A percentile compares a stretch with the other conserved stretches of the same genome.
Conservation (phyloP, 306 rosid species). For the Prunus davidiana region DNA sequence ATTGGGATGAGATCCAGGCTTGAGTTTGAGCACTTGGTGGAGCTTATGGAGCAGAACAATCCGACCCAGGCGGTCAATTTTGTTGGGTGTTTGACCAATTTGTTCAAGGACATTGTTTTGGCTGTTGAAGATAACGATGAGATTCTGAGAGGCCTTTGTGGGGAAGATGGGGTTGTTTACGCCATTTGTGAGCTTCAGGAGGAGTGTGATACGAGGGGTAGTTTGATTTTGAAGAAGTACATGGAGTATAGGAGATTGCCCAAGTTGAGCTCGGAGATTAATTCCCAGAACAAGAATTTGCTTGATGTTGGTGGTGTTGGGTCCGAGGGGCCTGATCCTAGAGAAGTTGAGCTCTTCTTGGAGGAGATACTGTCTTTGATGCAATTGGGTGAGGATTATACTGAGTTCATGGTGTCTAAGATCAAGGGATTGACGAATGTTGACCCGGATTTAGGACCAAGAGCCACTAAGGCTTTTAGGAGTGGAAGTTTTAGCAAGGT, state of each 20-base stretch:
- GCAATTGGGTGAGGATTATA: slow-evolving; percentile 93
- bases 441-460: slow-evolving; percentile 81
- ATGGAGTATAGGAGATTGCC: slow-evolving; percentile 86
- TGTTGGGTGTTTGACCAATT: slow-evolving; percentile 75
- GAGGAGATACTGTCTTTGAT: slow-evolving; percentile 79
- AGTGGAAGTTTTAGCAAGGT: slow-evolving; percentile 88
- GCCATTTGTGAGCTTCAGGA: slow-evolving; percentile 96
- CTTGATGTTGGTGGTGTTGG: slow-evolving; percentile 79
- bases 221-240: slow-evolving; percentile 78
- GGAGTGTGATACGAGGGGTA: slow-evolving; percentile 88
- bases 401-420: slow-evolving; percentile 79
- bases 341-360: slow-evolving; percentile 80
- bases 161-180: slow-evolving; percentile 93
- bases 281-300: slow-evolving; percentile 72
- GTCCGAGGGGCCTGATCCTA: slow-evolving; percentile 79
- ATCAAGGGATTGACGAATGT: slow-evolving; percentile 77
- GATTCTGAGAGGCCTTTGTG: slow-evolving; percentile 79
- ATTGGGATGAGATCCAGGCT: slow-evolving; percentile 80
- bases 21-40: slow-evolving; percentile 76
- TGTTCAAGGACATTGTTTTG: slow-evolving; percentile 84
- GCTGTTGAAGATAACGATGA: slow-evolving; percentile 82
- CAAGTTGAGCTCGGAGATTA: slow-evolving; percentile 71
- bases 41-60: slow-evolving; percentile 55
- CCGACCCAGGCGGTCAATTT: slow-evolving; percentile 44
- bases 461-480: slow-evolving; percentile 87